Base-by-base conservation (phyloP, 1,284 basidiomycete genomes). In the Athelia sp. region DNA sequence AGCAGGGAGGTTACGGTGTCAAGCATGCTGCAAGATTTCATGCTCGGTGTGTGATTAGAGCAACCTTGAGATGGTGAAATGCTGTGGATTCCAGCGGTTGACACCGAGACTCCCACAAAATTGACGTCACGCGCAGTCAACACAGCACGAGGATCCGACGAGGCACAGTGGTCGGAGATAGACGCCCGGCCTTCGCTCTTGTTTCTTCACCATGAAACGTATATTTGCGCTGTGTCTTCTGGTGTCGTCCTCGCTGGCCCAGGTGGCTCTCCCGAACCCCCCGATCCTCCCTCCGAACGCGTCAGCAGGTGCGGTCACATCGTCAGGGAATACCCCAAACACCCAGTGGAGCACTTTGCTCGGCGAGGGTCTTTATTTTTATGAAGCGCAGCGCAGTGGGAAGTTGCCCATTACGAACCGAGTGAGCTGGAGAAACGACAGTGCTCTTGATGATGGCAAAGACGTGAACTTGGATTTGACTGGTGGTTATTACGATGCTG, bases 401-500 rank as follows among this genome's bases (percentile, higher is more conserved):
- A 74, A 73, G 43, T 75, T 96, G 4, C 81, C 87, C 0, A 59
- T 66, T 11, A 75, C 73, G 4, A 90, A 90, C 55, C 78, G 93
- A 21, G 90, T 96, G 0, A 60, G 75, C 14, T 97, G 94, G 94
- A 76, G 94, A 46, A 96, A 97, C 58, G 79, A 84, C 53, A 91
- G 87, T 61, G 79, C 80, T 18, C 59, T 86, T 22, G 69, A 82
- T 23, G 94, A 98, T 66, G 94, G 93, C 10, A 66, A 73, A 49
- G 86, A 92, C 56, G 84, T 78, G 26, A 74, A 75, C 3, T 61
- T 93, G 15, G 88, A 97, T 64, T 71, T 97, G 43, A 81, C 75
- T 21, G 92, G 92, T 56, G 94, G 94, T 3, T 96, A 87, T 66
- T 96, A 91, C 60, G 93, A 96, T 73, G 93, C 93, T 48, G 93